Evolutionary conservation across 441 rosid genomes (phyloP).

Genomic region (Isatis lusitanica): DNA sequence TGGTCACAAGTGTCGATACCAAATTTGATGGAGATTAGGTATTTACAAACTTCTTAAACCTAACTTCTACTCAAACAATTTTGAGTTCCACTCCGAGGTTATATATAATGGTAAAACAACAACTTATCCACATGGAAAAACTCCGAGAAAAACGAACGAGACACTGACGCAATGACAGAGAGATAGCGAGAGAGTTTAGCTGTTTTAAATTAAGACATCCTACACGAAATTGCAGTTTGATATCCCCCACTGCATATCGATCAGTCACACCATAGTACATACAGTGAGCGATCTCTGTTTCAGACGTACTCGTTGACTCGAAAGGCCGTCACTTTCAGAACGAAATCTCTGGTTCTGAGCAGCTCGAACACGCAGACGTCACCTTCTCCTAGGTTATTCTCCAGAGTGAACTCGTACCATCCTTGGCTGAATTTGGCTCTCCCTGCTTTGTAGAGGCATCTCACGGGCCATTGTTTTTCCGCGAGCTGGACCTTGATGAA

Average conservation of each 20-base stretch:
- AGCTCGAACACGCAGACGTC: conserved; percentile 94
- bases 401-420: conserved; percentile 89
- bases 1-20: conserved; percentile 28
- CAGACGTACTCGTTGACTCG: conserved; percentile 49
- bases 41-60: conserved; percentile 30
- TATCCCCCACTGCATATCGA: conserved; percentile 5
- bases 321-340: conserved; percentile 81
- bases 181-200: conserved; percentile 2
- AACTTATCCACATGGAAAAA: conserved; percentile 28
- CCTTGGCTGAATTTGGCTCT: conserved; percentile 94
- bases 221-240: conserved; percentile 21
- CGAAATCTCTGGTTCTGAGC: conserved; percentile 67
- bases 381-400: conserved; percentile 92
- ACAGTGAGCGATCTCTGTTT: conserved; percentile 22
- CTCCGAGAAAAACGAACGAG: conserved; percentile 4
- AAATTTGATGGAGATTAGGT: conserved; percentile 37
- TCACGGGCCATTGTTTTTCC: conserved; percentile 89
- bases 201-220: conserved; percentile 27
- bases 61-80: conserved; percentile 29
- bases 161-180: conserved; percentile 19
- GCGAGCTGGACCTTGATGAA: conserved; percentile 83
- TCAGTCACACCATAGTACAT: conserved; percentile 13
- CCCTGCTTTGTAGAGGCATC: conserved; percentile 86
- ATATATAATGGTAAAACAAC: conserved; percentile 30
- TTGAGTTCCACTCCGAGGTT: conserved; percentile 29